A percentile compares a stretch with the other conserved stretches of the same genome.
These are phyloP conservation scores for Musa acuminata DNA, from an alignment of 176 grass and related monocot genomes.

Conservation along the genomic window DNA sequence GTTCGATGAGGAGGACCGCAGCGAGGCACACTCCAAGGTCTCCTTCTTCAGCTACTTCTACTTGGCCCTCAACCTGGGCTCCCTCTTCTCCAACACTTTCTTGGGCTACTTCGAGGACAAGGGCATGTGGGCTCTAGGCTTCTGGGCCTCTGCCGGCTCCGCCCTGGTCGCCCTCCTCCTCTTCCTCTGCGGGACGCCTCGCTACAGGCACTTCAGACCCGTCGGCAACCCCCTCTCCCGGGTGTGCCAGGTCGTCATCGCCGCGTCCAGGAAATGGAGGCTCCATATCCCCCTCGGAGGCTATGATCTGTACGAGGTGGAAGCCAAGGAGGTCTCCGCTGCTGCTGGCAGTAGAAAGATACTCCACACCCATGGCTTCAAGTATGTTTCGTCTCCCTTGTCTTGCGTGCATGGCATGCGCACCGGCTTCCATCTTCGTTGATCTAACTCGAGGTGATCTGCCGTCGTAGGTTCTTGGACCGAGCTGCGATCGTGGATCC, in stretches of 20 bases:
- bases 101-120: constrained; percentile 6
- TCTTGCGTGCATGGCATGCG: neutral
- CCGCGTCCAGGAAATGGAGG: constrained; percentile 6
- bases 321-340: neutral
- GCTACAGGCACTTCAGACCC: constrained; percentile 3
- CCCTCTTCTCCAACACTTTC: constrained; percentile 13
- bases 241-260: neutral
- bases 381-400: neutral
- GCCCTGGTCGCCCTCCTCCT: neutral
- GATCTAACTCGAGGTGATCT: neutral
- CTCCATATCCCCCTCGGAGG: neutral
- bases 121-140: constrained; percentile 8
- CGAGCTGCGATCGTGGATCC: neutral
- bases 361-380: constrained; percentile 4
- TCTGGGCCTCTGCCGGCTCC: constrained; percentile 5
- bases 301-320: neutral
- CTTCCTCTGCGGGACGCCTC: neutral
- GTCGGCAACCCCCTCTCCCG: neutral
- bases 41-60: constrained; percentile 13
- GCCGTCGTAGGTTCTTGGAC: constrained; percentile 10
- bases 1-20: constrained; percentile 3
- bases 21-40: neutral
- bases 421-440: neutral
- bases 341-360: constrained; percentile 2
- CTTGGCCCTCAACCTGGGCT: constrained; percentile 7